A percentile compares a stretch with the other conserved stretches of the same genome.
Conservation (phyloP, 805 yeast genomes). For the Pichia eremophila region DNA sequence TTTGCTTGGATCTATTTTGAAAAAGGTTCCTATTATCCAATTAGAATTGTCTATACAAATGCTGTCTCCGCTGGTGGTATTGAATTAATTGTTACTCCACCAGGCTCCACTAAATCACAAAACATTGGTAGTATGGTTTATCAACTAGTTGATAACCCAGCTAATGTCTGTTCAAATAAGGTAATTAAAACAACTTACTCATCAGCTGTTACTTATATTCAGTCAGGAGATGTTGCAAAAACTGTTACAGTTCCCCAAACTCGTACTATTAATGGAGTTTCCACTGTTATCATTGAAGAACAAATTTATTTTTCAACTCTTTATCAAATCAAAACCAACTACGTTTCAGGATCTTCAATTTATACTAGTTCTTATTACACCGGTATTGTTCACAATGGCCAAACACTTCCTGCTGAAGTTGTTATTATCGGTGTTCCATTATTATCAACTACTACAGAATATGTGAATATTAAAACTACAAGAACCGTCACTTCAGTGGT, state of each 20-base stretch:
- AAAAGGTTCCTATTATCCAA: conserved; percentile 4
- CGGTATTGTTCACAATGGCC: neutral
- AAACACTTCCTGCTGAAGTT: neutral
- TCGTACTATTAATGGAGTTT: neutral
- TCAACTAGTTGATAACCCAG: neutral
- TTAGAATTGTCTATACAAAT: conserved; percentile 5
- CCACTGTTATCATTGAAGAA: neutral
- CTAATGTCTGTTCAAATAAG: neutral
- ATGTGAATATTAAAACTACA: neutral
- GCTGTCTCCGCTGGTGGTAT: neutral
- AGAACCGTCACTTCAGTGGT: neutral
- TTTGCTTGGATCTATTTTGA: conserved; percentile 2
- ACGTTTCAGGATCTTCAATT: neutral
- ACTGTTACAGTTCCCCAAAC: neutral
- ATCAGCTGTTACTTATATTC: neutral
- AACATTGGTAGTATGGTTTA: neutral
- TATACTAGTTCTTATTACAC: neutral
- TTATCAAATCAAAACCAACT: neutral
- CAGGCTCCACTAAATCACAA: neutral
- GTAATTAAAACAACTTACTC: neutral
- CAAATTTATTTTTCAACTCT: neutral
- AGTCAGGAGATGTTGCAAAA: neutral
- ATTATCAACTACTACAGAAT: neutral
- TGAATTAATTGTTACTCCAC: neutral
- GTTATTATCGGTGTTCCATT: conserved; percentile 1